These are phyloP conservation scores for Fusarium falciforme DNA, from an alignment of 2,329 filamentous ascomycete genomes.

Conservation along the genomic window DNA sequence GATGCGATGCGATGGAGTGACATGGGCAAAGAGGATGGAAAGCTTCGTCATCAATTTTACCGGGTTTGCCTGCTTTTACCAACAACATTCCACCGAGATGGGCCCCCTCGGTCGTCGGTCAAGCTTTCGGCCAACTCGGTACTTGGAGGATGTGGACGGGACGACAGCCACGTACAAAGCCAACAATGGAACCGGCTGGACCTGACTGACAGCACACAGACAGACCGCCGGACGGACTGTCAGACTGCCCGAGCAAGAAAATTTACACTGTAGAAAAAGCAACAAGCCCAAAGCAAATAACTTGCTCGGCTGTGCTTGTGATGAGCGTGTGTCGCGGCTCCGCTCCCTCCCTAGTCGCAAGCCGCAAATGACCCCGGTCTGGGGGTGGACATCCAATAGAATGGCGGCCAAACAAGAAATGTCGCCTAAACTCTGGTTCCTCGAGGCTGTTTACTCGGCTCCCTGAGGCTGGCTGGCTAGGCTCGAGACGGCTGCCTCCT, in stretches of 20 bases:
- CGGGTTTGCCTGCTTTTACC: not conserved
- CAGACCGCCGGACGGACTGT: not conserved
- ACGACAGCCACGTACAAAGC: not conserved
- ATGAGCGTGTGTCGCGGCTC: not conserved
- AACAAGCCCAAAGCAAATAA: not conserved
- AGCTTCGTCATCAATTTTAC: not conserved
- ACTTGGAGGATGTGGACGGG: not conserved
- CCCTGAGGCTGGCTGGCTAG: not conserved
- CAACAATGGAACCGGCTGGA: not conserved
- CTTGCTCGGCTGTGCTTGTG: not conserved
- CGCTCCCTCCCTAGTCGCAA: not conserved
- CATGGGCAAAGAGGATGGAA: not conserved
- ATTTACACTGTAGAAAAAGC: conserved; percentile 1
- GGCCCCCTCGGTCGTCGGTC: not conserved
- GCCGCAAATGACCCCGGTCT: not conserved
- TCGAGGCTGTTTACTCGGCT: not conserved
- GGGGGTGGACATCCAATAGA: not conserved
- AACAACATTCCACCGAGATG: conserved; percentile 25
- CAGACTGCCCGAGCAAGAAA: not conserved
- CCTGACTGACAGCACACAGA: not conserved
- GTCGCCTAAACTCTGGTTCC: not conserved
- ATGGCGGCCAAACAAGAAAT: not conserved
- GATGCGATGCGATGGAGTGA: not conserved
- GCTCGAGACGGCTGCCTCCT: not conserved
- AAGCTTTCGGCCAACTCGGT: not conserved